phyloP scores from a whole-genome alignment of 306 rosid genomes.

The Quercus engelmannii region DNA sequence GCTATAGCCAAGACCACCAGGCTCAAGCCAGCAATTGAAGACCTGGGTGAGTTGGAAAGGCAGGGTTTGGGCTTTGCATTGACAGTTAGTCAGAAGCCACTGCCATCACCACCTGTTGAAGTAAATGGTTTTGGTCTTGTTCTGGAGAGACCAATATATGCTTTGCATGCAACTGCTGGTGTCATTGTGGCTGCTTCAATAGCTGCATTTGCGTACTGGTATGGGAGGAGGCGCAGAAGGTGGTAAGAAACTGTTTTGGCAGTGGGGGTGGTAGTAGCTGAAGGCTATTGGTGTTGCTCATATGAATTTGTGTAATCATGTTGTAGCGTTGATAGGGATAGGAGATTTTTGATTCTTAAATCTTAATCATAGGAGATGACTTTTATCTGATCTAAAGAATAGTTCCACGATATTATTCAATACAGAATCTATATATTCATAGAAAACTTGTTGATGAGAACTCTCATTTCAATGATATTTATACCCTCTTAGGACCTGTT shows the following conservation, averaged over 20 bases:
- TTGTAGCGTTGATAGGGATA: slow-evolving; percentile 39
- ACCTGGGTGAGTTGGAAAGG: slow-evolving; percentile 68
- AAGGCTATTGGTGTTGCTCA: slow-evolving; percentile 7
- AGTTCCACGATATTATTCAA: not conserved
- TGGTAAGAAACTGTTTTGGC: slow-evolving; percentile 54
- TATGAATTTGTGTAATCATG: slow-evolving; percentile 7
- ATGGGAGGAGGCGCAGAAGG: slow-evolving; percentile 81
- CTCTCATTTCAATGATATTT: not conserved
- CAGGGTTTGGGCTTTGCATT: slow-evolving; percentile 77
- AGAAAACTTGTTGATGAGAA: not conserved
- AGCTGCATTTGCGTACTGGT: slow-evolving; percentile 81
- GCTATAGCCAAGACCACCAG: slow-evolving; percentile 70
- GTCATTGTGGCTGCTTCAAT: slow-evolving; percentile 78
- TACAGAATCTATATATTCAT: not conserved
- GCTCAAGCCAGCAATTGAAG: slow-evolving; percentile 70
- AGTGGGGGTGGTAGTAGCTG: not conserved
- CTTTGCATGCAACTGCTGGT: slow-evolving; percentile 85
- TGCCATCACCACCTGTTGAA: slow-evolving; percentile 26
- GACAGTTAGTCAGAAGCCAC: slow-evolving; percentile 48
- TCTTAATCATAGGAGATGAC: slow-evolving; percentile 21
- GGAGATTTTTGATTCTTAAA: slow-evolving; percentile 17
- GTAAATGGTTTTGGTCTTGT: slow-evolving; percentile 34
- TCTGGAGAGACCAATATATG: slow-evolving; percentile 62
- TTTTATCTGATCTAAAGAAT: slow-evolving; percentile 4
- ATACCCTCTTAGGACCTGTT: not conserved